A percentile compares a stretch with the other conserved stretches of the same genome.
Conservation (phyloP, 2,329 filamentous ascomycete species). For the Cladophialophora carrionii region DNA sequence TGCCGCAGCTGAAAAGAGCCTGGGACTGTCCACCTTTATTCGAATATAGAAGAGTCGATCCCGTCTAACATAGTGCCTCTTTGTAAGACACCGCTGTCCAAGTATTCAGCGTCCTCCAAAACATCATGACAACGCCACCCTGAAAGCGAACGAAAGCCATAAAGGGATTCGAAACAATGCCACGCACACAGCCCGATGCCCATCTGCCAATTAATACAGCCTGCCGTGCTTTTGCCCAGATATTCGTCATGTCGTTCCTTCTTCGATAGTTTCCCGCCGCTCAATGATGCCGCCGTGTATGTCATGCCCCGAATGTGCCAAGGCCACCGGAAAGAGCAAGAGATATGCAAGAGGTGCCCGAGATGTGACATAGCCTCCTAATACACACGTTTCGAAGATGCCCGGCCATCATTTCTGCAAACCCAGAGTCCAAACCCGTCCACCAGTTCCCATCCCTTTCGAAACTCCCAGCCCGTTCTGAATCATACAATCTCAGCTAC, state of each 20-base stretch:
- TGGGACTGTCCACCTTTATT: neutral
- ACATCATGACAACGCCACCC: neutral
- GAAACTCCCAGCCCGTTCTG: too few species aligned
- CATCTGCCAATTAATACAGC: constrained; percentile 13
- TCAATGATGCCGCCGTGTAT: neutral
- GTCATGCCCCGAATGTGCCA: neutral
- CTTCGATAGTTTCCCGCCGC: neutral
- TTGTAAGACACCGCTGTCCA: neutral
- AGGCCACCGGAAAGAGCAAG: neutral
- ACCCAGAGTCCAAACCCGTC: neutral
- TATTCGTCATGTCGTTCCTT: constrained; percentile 4
- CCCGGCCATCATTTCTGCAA: constrained; percentile 2
- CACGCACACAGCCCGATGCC: neutral
- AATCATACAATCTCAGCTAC: neutral
- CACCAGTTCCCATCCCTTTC: neutral
- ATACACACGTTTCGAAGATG: neutral
- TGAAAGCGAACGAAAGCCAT: neutral
- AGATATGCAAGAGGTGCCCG: constrained; percentile 1
- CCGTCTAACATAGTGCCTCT: neutral
- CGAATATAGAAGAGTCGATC: neutral
- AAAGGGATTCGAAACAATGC: constrained; percentile 1
- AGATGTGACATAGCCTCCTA: neutral
- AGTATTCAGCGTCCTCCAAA: neutral
- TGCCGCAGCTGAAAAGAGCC: neutral
- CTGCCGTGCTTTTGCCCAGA: constrained; percentile 1